phyloP scores from a whole-genome alignment of 2,329 filamentous ascomycete species.

The Fusarium heterosporum region DNA sequence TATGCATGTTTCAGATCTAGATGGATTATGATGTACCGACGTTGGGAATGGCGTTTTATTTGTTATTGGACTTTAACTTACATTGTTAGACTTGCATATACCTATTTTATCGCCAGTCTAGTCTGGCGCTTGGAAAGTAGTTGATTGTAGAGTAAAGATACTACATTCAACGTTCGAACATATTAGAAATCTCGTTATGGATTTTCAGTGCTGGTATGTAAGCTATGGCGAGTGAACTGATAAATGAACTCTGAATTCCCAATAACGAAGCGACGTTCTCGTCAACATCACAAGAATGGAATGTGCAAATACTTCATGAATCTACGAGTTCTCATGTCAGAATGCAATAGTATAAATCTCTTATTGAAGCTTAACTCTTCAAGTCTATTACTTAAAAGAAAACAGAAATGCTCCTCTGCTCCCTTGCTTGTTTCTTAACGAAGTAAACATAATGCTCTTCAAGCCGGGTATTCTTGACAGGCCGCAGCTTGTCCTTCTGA shows the following conservation, averaged over 20 bases:
- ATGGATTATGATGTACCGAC: constrained; percentile 23
- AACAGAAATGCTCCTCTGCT: constrained; percentile 2
- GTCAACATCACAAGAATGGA: no score
- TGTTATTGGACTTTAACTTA: neutral
- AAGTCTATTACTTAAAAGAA: constrained; percentile 24
- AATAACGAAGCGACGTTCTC: no score
- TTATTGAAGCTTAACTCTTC: constrained; percentile 6
- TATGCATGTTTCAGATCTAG: constrained; percentile 23
- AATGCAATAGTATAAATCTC: no score
- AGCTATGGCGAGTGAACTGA: no score
- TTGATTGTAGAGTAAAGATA: constrained; percentile 31
- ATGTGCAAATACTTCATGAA: no score
- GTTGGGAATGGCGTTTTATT: constrained; percentile 36
- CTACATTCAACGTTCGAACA: neutral
- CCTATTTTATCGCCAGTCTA: constrained; percentile 27
- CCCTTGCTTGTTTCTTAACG: constrained; percentile 10
- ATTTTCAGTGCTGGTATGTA: no score
- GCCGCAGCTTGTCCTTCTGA: neutral
- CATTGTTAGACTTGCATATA: constrained; percentile 39
- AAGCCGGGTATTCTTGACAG: no score
- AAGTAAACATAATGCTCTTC: no score
- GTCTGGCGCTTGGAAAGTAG: constrained; percentile 10
- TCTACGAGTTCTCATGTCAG: no score
- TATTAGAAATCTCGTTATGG: no score
- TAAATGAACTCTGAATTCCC: no score